Evolutionary conservation across 2,329 filamentous ascomycete species (phyloP).

Genomic region (Stemphylium lycopersici): DNA sequence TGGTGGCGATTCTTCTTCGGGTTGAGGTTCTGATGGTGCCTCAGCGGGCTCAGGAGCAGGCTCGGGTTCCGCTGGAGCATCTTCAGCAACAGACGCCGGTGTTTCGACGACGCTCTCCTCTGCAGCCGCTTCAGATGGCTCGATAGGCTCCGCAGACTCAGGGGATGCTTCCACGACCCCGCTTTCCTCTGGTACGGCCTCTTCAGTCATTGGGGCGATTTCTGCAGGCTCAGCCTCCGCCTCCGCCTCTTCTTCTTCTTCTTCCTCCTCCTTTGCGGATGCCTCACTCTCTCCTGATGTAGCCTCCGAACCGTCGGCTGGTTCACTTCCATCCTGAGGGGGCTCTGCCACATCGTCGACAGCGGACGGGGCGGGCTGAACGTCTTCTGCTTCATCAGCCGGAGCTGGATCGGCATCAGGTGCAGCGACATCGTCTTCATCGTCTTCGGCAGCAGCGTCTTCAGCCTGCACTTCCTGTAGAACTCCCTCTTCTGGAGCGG

Average conservation of each 20-base stretch:
- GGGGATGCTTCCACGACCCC: conserved; percentile 1
- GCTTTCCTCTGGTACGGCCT: background rate
- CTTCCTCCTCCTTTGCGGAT: background rate
- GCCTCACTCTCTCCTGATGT: conserved; percentile 2
- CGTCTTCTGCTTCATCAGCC: background rate
- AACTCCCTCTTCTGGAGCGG: background rate
- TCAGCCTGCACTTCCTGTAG: conserved; percentile 1
- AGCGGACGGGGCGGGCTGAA: background rate
- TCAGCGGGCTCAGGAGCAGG: background rate
- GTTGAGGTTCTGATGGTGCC: background rate
- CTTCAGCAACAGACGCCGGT: background rate
- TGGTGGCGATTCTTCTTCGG: conserved; percentile 3
- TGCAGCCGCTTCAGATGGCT: background rate
- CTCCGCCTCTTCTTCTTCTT: too few relatives aligned
- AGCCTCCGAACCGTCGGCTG: background rate
- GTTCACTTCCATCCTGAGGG: background rate
- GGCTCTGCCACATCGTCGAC: background rate
- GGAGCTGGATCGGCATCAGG: background rate
- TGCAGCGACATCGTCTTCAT: background rate
- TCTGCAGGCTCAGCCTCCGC: conserved; percentile 3
- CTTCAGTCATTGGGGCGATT: background rate
- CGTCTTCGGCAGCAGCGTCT: background rate
- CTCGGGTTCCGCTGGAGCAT: background rate
- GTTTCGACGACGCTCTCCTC: conserved; percentile 1
- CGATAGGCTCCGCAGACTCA: background rate